Base-by-base conservation (phyloP, 768 basidiomycete species). In the Tricholoma bakamatsutake region DNA sequence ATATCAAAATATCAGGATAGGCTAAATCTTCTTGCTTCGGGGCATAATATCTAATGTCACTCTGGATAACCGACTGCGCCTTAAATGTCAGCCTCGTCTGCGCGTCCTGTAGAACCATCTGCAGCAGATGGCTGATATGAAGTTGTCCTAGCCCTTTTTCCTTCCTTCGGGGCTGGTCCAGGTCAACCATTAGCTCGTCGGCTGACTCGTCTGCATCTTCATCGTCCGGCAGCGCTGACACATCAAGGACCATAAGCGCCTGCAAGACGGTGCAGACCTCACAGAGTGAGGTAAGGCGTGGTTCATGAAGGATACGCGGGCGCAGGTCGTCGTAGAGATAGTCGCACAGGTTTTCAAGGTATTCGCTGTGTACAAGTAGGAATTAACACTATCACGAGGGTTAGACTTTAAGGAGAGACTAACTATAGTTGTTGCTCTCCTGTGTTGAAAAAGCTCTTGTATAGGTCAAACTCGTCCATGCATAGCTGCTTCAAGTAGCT, bases 31-130 rank as follows among this genome's bases (percentile, higher is more conserved):
- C 88, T 2, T 77, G 70, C 58, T 83, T 88, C 0, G 93, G 86
- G 1, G 78, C 77, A 68, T 88, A 98, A 63, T 90, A 86, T 59
- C 87, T 76, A 34, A 98, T 92, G 51, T 98, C 96, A 31, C 82
- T 80, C 64, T 94, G 90, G 31, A 99, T 84, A 45, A 97, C 80
- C 1, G 91, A 82, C 70, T 98, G 95, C 5, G 95, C 95, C 67
- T 97, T 90, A 80, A 98, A 98, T 63, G 98, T 93, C 46, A 98
- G 69, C 53, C 94, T 73, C 11, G 97, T 98, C 75, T 98, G 96
- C 1, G 95, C 93, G 66, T 98, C 96, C 67, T 98, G 95, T 27
- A 98, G 71, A 0, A 98, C 87, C 84, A 94, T 92, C 65, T 88
- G 82, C 47, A 98, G 72, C 2, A 98, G 73, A 43, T 87, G 81